Evolutionary conservation across 1,284 basidiomycete genomes (phyloP), one percentile per base, ranked within the genome.

Genomic region (Microbotryum lychnidis-dioicae): DNA sequence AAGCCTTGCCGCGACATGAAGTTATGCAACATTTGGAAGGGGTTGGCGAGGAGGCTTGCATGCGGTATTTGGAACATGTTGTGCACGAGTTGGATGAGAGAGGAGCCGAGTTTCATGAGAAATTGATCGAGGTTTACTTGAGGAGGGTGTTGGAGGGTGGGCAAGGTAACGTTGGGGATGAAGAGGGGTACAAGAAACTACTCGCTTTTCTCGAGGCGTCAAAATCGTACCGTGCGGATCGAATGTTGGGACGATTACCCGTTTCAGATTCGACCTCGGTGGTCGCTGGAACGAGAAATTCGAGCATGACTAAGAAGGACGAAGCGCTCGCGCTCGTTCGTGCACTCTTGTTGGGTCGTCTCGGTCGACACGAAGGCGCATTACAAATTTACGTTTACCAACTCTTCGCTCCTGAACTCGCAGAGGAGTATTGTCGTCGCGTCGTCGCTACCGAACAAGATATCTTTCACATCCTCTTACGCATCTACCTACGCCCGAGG

Each of bases 381-480:
- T 81, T 99, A 27, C 87, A 90, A 71, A 83, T 96, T 29, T 97
- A 97, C 74, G 91, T 93, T 1, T 87, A 94, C 72, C 83, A 84
- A 50, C 79, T 97, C 31, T 80, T 84, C 44, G 88, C 94, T 72
- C 88, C 86, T 73, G 66, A 76, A 16, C 89, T 89, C 63, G 96
- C 96, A 0, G 94, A 97, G 77, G 84, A 87, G 87, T 91, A 96
- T 75, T 97, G 92, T 78, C 86, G 87, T 71, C 84, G 84, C 46
- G 80, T 87, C 20, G 89, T 91, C 74, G 77, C 81, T 52, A 75
- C 82, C 6, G 78, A 80, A 54, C 53, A 54, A 8, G 65, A 65
- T 16, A 84, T 97, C 68, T 98, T 91, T 79, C 80, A 94, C 51
- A 84, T 84, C 1, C 81, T 99, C 6, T 81, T 97, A 25, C 83